Base-by-base conservation (phyloP, 1,284 basidiomycete species). In the Microbotryum intermedium region DNA sequence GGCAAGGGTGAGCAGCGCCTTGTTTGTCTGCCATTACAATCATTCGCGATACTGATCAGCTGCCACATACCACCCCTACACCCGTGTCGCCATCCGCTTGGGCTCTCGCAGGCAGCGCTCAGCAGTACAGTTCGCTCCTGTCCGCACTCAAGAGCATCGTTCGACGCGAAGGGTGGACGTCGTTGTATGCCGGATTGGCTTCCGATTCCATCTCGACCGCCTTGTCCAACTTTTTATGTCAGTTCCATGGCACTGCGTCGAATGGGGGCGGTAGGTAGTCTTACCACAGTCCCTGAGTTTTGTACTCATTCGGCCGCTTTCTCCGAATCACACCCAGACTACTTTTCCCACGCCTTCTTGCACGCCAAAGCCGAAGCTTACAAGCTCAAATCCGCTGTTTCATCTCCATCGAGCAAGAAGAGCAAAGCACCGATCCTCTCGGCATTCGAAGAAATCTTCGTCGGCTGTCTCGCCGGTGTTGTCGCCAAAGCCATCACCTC, bases 401-500 rank as follows among this genome's bases (percentile, higher is more conserved):
- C 57, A 1, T 50, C 39, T 4, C 50, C 21, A 11, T 62, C 39
- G 29, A 64, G 28, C 43, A 30, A 18, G 28, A n/a, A 44, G 44
- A 39, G 48, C 25, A 34, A 59, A 43, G 56, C 59, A 26, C 65
- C 68, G 6, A 59, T 68, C 6, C 62, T 77, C 11, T 69, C 69
- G 16, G 72, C 73, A 7, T 53, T 71, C 6, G 74, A 78, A 58
- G 77, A 79, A 57, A 62, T 79, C 16, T 57, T 75, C 13, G 72
- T 78, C n/a, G 78, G 78, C 1, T 70, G 76, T 13, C 51, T 78
- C 18, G 74, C 77, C 7, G 78, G 78, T 0, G 66, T 77, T 28
- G 60, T 74, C 2, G 75, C 75, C 16, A 74, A 78, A 49, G 73
- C 74, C 43, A 70, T 77, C 53, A 75, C 75, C 2, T 71, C 77